phyloP scores from a whole-genome alignment of 2,329 filamentous ascomycete species.

The Colletotrichum plurivorum region DNA sequence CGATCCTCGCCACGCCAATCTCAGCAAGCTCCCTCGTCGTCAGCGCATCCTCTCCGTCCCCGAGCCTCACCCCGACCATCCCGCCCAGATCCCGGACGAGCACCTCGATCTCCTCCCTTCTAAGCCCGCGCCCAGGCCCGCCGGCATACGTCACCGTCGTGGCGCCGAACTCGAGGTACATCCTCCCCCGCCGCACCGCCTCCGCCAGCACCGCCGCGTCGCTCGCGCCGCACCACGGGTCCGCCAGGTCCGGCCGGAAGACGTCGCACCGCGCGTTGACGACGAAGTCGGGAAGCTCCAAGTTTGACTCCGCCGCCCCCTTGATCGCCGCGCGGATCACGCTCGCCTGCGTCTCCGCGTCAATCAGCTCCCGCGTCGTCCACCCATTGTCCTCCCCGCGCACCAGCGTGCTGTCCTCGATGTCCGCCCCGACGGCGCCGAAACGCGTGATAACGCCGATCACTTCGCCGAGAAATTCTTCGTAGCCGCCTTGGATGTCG shows the following conservation, averaged over 20 bases:
- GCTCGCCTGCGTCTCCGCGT: constrained; percentile 60
- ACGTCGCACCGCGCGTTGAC: constrained; percentile 72
- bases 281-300: constrained; percentile 60
- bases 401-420: constrained; percentile 67
- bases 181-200: constrained; percentile 66
- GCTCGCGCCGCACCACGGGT: constrained; percentile 45
- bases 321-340: constrained; percentile 57
- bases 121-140: constrained; percentile 57
- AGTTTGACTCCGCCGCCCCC: constrained; percentile 56
- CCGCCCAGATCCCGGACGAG: constrained; percentile 65
- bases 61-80: constrained; percentile 63
- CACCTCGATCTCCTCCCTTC: constrained; percentile 60
- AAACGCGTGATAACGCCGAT: rapidly evolving
- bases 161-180: constrained; percentile 71
- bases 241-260: constrained; percentile 54
- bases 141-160: constrained; percentile 75
- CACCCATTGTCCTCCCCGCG: too few relatives aligned
- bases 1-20: constrained; percentile 69
- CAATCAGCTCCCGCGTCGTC: constrained; percentile 52
- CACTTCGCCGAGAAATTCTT: too few relatives aligned
- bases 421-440: constrained; percentile 70
- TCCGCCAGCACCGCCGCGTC: constrained; percentile 59
- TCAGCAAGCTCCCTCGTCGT: constrained; percentile 59
- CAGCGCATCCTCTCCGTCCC: constrained; percentile 53
- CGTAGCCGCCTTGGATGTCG: too few relatives aligned